Percentiles rank a stretch among this genome's conserved stretches.
phyloP scores from a whole-genome alignment of 2,329 filamentous ascomycete species.

The Monosporascus sp. region DNA sequence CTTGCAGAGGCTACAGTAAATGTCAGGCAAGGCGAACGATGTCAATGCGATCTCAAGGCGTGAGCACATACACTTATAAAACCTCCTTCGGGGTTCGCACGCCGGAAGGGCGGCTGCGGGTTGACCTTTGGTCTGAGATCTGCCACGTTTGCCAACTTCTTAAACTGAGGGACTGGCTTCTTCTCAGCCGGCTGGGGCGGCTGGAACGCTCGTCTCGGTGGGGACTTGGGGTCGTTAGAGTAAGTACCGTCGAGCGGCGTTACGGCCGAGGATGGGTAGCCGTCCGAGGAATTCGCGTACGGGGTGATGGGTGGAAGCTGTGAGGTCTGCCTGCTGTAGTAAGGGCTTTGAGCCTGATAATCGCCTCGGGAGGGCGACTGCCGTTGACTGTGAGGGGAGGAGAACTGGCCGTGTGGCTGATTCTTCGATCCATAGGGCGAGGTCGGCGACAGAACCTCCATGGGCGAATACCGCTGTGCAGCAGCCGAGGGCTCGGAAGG shows the following conservation, averaged over 20 bases:
- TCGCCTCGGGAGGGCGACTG: constrained; percentile 74
- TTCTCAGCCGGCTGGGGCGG: constrained; percentile 40
- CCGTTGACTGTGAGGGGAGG: constrained; percentile 50
- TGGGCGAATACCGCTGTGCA: constrained; percentile 90
- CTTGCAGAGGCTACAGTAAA: constrained; percentile 73
- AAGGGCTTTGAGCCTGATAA: constrained; percentile 54
- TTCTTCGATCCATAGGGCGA: constrained; percentile 66
- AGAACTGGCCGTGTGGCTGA: constrained; percentile 51
- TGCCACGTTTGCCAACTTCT: constrained; percentile 64
- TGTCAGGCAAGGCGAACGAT: neutral
- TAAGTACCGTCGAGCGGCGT: constrained; percentile 66
- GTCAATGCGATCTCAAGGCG: constrained; percentile 1
- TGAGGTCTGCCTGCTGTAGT: constrained; percentile 50
- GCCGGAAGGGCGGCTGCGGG: constrained; percentile 79
- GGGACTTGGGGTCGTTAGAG: constrained; percentile 52
- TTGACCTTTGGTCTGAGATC: constrained; percentile 83
- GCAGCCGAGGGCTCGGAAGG: constrained; percentile 73
- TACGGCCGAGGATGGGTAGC: constrained; percentile 68
- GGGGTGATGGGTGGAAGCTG: constrained; percentile 71
- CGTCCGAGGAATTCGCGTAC: constrained; percentile 62
- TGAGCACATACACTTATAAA: constrained; percentile 79
- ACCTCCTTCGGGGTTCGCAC: constrained; percentile 92
- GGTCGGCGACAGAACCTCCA: constrained; percentile 80
- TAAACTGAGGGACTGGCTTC: constrained; percentile 81
- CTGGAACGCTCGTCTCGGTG: constrained; percentile 50